Conservation (phyloP, 495 filamentous ascomycete species). For the Hyaloscypha finlandica region DNA sequence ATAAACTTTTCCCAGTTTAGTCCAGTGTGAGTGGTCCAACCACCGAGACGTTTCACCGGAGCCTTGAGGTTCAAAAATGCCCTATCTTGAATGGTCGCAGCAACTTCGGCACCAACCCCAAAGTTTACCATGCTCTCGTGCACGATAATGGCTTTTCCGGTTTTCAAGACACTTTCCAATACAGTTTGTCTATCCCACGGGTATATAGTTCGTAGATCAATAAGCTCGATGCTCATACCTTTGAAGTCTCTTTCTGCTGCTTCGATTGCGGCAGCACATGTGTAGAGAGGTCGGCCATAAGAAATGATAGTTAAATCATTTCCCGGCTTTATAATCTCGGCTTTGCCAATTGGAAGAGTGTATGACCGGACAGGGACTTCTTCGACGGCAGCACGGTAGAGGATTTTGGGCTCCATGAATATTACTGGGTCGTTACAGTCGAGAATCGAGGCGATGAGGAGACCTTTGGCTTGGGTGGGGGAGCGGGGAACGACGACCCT, state of each 20-base stretch:
- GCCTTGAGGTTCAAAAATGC: constrained; percentile 69
- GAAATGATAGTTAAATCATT: constrained; percentile 69
- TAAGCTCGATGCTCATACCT: constrained; percentile 65
- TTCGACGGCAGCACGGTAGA: constrained; percentile 77
- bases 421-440: constrained; percentile 69
- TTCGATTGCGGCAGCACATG: constrained; percentile 64
- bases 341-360: constrained; percentile 66
- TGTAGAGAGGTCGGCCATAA: constrained; percentile 72
- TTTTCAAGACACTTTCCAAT: constrained; percentile 67
- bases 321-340: constrained; percentile 68
- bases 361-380: constrained; percentile 71
- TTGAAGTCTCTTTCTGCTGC: constrained; percentile 64
- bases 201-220: constrained; percentile 75
- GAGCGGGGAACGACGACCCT: constrained; percentile 72
- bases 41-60: constrained; percentile 72
- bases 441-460: constrained; percentile 63
- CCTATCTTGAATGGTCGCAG: constrained; percentile 68
- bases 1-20: constrained; percentile 69
- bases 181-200: constrained; percentile 74
- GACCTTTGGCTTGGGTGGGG: constrained; percentile 72
- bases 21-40: constrained; percentile 71
- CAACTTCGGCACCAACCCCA: constrained; percentile 74
- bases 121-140: constrained; percentile 80
- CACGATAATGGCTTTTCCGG: constrained; percentile 69
- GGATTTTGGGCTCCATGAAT: constrained; percentile 77